phyloP scores from a whole-genome alignment of 2,329 filamentous ascomycete genomes.

The Pyrenophora graminea region DNA sequence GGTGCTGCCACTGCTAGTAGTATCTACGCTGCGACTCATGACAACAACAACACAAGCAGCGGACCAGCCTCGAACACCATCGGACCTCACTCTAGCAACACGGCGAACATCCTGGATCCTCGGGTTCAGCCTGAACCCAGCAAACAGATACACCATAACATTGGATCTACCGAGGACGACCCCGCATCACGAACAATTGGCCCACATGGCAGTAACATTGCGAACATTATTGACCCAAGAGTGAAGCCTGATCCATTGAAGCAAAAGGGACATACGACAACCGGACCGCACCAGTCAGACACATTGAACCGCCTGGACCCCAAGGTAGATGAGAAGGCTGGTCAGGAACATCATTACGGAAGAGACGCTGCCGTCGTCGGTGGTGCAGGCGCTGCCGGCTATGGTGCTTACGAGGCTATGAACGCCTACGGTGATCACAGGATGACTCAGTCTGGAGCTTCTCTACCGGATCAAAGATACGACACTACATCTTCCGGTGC shows the following conservation, averaged over 20 bases:
- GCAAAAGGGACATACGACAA: slow-evolving; percentile 32
- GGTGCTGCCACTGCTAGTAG: slow-evolving; percentile 23
- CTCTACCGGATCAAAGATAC: slow-evolving; percentile 41
- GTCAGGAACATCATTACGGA: slow-evolving; percentile 27
- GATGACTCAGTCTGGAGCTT: slow-evolving; percentile 33
- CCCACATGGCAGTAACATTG: slow-evolving; percentile 39
- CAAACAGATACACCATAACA: slow-evolving; percentile 25
- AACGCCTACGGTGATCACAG: slow-evolving; percentile 36
- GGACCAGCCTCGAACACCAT: slow-evolving; percentile 29
- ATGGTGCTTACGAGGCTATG: slow-evolving; percentile 40
- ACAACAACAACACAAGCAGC: slow-evolving; percentile 19
- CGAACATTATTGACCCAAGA: slow-evolving; percentile 39
- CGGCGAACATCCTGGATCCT: slow-evolving; percentile 44
- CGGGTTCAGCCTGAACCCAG: slow-evolving; percentile 27
- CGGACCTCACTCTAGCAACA: slow-evolving; percentile 42
- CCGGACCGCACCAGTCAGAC: slow-evolving; percentile 34
- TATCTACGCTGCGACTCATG: slow-evolving; percentile 20
- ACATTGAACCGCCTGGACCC: slow-evolving; percentile 34
- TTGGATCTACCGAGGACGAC: slow-evolving; percentile 27
- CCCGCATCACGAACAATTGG: slow-evolving; percentile 35
- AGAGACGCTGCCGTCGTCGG: slow-evolving; percentile 37
- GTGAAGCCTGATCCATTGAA: slow-evolving; percentile 37
- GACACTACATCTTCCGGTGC: slow-evolving; percentile 31
- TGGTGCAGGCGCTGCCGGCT: slow-evolving; percentile 36
- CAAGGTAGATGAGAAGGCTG: slow-evolving; percentile 26